Evolutionary conservation across 2,329 filamentous ascomycete species (phyloP).

Genomic region (Hymenoscyphus repandus): DNA sequence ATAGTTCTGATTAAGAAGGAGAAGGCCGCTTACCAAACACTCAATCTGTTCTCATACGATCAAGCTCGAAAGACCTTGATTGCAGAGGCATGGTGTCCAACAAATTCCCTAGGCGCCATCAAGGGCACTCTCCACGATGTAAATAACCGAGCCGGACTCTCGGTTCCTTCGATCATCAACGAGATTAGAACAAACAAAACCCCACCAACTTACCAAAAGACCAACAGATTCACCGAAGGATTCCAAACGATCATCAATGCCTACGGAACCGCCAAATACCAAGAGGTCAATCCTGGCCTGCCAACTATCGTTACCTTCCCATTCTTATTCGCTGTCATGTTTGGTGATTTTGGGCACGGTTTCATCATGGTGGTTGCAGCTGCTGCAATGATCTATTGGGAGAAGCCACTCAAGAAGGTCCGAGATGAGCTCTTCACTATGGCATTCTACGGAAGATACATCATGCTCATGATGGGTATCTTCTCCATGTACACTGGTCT

Average conservation of each 20-base stretch:
- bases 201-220: slow-evolving; percentile 94
- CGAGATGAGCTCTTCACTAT: slow-evolving; percentile 92
- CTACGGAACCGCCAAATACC: slow-evolving; percentile 95
- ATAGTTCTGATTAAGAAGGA: slow-evolving; percentile 98
- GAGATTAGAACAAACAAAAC: slow-evolving; percentile 97
- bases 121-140: slow-evolving; percentile 93
- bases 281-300: slow-evolving; percentile 92
- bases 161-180: slow-evolving; percentile 98
- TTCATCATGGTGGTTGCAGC: slow-evolving; percentile 81
- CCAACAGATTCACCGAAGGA: slow-evolving; percentile 95
- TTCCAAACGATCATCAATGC: slow-evolving; percentile 99
- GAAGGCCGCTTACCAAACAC: slow-evolving; percentile 92
- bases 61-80: slow-evolving; percentile 93
- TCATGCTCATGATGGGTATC: slow-evolving; percentile 94
- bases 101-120: slow-evolving; percentile 81
- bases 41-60: slow-evolving; percentile 97
- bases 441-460: slow-evolving; percentile 98
- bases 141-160: slow-evolving; percentile 89
- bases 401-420: slow-evolving; percentile 89
- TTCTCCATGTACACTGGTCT: slow-evolving; percentile 97
- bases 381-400: slow-evolving; percentile 91
- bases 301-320: slow-evolving; percentile 97
- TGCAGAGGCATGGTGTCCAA: slow-evolving; percentile 95
- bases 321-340: slow-evolving; percentile 99
- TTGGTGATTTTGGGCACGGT: slow-evolving; percentile 94